A percentile compares a stretch with the other conserved stretches of the same genome.
Conservation (phyloP, 2,329 filamentous ascomycete species). For the Cadophora sp. region DNA sequence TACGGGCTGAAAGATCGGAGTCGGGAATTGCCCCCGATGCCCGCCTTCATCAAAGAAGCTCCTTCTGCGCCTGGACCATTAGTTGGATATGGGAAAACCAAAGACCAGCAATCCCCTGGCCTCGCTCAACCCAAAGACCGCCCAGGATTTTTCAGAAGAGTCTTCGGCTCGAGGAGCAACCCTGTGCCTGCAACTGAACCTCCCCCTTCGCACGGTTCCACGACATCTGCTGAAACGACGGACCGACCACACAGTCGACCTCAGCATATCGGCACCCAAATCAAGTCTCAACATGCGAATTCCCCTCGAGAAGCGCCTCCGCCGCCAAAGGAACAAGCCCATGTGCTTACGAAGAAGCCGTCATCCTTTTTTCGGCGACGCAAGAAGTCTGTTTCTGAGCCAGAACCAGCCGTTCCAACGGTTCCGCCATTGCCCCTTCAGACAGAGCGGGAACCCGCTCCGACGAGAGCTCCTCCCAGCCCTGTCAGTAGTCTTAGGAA, state of each 20-base stretch:
- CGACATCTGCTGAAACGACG: slow-evolving; percentile 47
- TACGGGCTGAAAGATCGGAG: slow-evolving; percentile 43
- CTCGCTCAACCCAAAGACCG: slow-evolving; percentile 66
- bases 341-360: slow-evolving; percentile 80
- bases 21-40: slow-evolving; percentile 42
- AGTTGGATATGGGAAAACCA: slow-evolving; percentile 53
- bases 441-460: slow-evolving; percentile 29
- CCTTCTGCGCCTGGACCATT: slow-evolving; percentile 60
- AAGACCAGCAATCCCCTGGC: slow-evolving; percentile 43
- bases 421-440: slow-evolving; percentile 48
- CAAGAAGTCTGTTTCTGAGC: slow-evolving; percentile 86
- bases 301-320: slow-evolving; percentile 40
- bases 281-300: slow-evolving; percentile 48
- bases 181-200: slow-evolving; percentile 44
- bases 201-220: slow-evolving; percentile 43
- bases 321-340: slow-evolving; percentile 39
- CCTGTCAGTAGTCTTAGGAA: slow-evolving; percentile 82
- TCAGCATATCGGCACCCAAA: slow-evolving; percentile 53
- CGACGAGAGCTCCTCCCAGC: slow-evolving; percentile 49
- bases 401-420: slow-evolving; percentile 59
- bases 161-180: slow-evolving; percentile 74
- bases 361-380: slow-evolving; percentile 93
- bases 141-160: slow-evolving; percentile 89
- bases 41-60: slow-evolving; percentile 52
- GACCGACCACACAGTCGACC: slow-evolving; percentile 50